Evolutionary conservation across 768 basidiomycete genomes (phyloP), one percentile per base, ranked within the genome.

Genomic region (Trametes cinnabarina): DNA sequence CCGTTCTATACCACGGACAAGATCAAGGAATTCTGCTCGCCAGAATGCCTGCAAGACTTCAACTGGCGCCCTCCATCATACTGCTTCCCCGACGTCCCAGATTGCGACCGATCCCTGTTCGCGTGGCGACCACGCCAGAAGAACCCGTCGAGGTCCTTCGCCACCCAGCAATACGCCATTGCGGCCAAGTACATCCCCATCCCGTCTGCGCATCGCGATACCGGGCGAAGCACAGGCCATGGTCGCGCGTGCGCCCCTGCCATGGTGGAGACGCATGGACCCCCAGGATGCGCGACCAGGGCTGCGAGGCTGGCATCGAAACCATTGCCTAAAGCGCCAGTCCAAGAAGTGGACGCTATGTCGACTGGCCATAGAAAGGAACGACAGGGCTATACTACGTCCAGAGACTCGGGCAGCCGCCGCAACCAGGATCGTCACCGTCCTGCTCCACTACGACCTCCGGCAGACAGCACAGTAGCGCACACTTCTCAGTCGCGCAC

Each of bases 21-120:
- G 23, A 44, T 54, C 43, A 34, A 54, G 15, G 34, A 47, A 23
- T 54, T 54, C 44, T 54, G 53, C 53, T 54, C 53, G 23, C 34
- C 43, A 23, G 34, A 37, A 17, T 54, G 53, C 35, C 42, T 54
- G 25, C 53, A 47, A 28, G 53, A 54, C 53, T 54, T 35, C 53
- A 54, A 54, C 43, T 54, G 44, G 34, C 30, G n/a, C 34, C 53
- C 53, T 12, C 53, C 53, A 2, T 34, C 53, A 15, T 35, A 44
- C 2, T 54, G 44, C 42, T 37, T 46, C 44, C 7, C 8, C 12
- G 22, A 41, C 9, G 19, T 37, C 23, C 34, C 23, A 8, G 4
- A 15, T 6, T 23, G 3, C n/a, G 20, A 37, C 10, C 32, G 22
- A 6, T 15, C 7, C 19, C 22, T 11, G 30, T 20, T 14, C 3